These are phyloP conservation scores for Selaginella tamariscina DNA, from an alignment of 75 land plant species.

Conservation along the genomic window DNA sequence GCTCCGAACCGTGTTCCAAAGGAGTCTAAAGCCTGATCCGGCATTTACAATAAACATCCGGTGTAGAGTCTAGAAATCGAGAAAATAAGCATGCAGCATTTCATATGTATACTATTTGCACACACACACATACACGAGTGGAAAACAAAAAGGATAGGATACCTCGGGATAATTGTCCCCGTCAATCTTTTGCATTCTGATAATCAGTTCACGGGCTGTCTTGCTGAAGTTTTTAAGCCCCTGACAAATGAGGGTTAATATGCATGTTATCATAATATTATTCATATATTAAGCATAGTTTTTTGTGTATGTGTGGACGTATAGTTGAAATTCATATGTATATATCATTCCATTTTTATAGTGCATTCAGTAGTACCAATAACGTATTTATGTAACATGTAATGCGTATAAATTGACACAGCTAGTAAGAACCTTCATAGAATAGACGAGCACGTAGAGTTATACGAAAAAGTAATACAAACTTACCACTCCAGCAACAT, in stretches of 20 bases:
- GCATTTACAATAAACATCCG: conserved; percentile 75
- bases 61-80: conserved; percentile 39
- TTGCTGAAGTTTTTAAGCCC: conserved; percentile 74
- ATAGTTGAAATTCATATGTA: too few relatives aligned
- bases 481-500: conserved; percentile 67
- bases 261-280: background rate
- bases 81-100: too few relatives aligned
- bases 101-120: too few relatives aligned
- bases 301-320: too few relatives aligned
- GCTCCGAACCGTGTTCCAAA: conserved; percentile 56
- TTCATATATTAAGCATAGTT: too few relatives aligned
- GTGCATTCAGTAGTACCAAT: too few relatives aligned
- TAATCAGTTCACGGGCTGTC: conserved; percentile 61
- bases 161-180: conserved; percentile 95
- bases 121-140: background rate
- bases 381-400: too few relatives aligned
- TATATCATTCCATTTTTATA: too few relatives aligned
- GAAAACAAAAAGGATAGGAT: conserved; percentile 11
- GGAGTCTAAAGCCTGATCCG: conserved; percentile 63
- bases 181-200: conserved; percentile 69
- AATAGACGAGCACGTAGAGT: conserved; percentile 1
- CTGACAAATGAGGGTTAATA: conserved; percentile 25
- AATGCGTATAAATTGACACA: too few relatives aligned
- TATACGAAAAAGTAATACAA: background rate
- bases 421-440: too few relatives aligned